Base-by-base conservation (phyloP, 1,139 yeast species). In the Spencermartinsiella ligniputridi region DNA sequence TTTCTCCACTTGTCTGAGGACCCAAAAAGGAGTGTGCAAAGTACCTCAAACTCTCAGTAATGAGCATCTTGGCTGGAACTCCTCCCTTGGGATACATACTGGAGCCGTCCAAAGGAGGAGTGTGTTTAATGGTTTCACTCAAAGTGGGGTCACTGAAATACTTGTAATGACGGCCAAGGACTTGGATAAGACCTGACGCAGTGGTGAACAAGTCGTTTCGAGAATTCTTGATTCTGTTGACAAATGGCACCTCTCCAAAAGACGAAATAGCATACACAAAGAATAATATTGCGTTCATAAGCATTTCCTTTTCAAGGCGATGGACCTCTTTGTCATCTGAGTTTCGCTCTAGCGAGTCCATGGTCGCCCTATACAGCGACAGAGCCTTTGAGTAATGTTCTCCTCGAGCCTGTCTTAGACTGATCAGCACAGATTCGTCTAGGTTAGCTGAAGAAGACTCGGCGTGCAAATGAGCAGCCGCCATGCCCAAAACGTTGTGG, bases 371-470 rank as follows among this genome's bases (percentile, higher is more conserved):
- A 27, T 27, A 27, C 15, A 27, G 32, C 5, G 32, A 27, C 12
- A 27, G 32, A 27, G 32, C 32, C 32, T 27, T 27, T 9, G 32
- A 27, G 32, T 27, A 27, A 15, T 27, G 32, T n/a, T 27, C 32
- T 9, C 32, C 32, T 6, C 32, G 32, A 27, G 32, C 12, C 15
- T 27, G 32, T 11, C 32, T 9, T 9, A 27, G 32, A 5, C n/a
- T 27, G 32, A 27, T 15, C 15, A 27, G 32, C 12, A 27, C 32
- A 5, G 32, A 27, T 6, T 27, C 32, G 32, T 27, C 32, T n/a
- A 27, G 32, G 15, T 27, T n/a, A 5, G 15, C 8, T 5, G 32
- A 9, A 6, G 8, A n/a, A 9, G 32, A 27, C 32, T n/a, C 15
- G 32, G 32, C 32, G 32, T 27, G 32, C 13, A 27, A 8, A n/a